Evolutionary conservation across 495 filamentous ascomycete species (phyloP).

Genomic region (Collariella sp.): DNA sequence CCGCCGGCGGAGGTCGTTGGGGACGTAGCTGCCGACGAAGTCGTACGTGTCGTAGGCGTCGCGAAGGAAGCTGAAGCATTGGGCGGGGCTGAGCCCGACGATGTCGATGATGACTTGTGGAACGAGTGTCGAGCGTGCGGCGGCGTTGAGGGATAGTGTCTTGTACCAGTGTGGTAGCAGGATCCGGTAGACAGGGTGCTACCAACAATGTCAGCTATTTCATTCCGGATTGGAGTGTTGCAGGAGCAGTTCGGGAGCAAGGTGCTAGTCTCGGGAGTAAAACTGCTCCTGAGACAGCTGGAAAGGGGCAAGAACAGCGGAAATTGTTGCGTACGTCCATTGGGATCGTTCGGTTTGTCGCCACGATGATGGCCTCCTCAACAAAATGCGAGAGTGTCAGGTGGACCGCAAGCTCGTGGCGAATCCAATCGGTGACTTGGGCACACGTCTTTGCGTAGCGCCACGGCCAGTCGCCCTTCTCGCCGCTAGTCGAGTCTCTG

Average conservation of each 20-base stretch:
- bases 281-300: too few species aligned
- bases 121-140: conserved; percentile 37
- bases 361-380: conserved; percentile 42
- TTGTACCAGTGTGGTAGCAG: conserved; percentile 43
- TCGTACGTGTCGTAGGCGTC: conserved; percentile 35
- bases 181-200: conserved; percentile 35
- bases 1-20: conserved; percentile 36
- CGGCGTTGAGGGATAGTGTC: conserved; percentile 42
- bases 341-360: conserved; percentile 33
- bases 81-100: conserved; percentile 26
- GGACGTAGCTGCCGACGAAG: conserved; percentile 36
- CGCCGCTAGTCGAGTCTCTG: conserved; percentile 19
- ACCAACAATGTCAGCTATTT: too few species aligned
- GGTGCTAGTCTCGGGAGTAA: too few species aligned
- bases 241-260: too few species aligned
- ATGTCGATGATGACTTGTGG: conserved; percentile 36
- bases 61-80: conserved; percentile 24
- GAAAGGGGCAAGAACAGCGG: too few species aligned
- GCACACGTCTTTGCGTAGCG: conserved; percentile 45
- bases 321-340: too few species aligned
- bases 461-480: conserved; percentile 44
- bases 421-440: conserved; percentile 42
- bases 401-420: conserved; percentile 41
- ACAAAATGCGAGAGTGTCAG: conserved; percentile 40
- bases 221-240: too few species aligned